Percentiles rank a stretch among this genome's conserved stretches.
Conservation (phyloP, 2,329 filamentous ascomycete genomes). For the Fusarium globosum region DNA sequence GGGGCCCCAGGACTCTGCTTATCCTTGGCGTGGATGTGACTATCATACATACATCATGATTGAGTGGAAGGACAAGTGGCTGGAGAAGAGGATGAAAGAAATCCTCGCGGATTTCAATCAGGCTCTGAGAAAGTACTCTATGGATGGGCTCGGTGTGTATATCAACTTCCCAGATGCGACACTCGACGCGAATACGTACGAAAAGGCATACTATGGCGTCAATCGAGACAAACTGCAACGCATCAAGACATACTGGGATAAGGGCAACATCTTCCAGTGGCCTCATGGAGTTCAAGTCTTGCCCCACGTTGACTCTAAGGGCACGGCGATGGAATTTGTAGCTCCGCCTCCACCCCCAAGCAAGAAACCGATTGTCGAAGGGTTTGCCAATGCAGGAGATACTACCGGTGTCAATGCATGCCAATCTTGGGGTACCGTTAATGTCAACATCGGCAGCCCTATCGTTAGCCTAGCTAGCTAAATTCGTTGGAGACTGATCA, state of each 20-base stretch:
- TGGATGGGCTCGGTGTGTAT: slow-evolving; percentile 40
- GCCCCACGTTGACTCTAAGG: rapidly evolving
- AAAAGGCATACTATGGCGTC: slow-evolving; percentile 48
- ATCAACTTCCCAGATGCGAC: slow-evolving; percentile 47
- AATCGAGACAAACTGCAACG: too few relatives aligned
- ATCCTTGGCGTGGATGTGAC: slow-evolving; percentile 43
- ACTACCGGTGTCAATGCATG: too few relatives aligned
- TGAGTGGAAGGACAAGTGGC: slow-evolving; percentile 47
- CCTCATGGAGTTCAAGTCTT: slow-evolving; percentile 40
- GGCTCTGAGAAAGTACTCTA: slow-evolving; percentile 34
- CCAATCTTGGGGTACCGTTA: too few relatives aligned
- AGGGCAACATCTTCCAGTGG: slow-evolving; percentile 44
- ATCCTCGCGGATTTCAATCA: not conserved
- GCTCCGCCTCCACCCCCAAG: rapidly evolving
- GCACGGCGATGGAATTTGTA: rapidly evolving
- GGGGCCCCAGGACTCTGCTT: slow-evolving; percentile 38
- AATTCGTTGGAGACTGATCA: too few relatives aligned
- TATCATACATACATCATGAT: slow-evolving; percentile 49
- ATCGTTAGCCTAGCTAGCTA: too few relatives aligned
- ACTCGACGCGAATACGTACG: slow-evolving; percentile 23
- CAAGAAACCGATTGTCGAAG: too few relatives aligned
- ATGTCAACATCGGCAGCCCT: too few relatives aligned
- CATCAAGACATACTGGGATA: slow-evolving; percentile 47
- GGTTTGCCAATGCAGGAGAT: too few relatives aligned
- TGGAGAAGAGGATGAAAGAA: slow-evolving; percentile 46